Evolutionary conservation across 2,329 filamentous ascomycete genomes (phyloP), one percentile per base, ranked within the genome.

Genomic region (Teratosphaeriaceae sp.): DNA sequence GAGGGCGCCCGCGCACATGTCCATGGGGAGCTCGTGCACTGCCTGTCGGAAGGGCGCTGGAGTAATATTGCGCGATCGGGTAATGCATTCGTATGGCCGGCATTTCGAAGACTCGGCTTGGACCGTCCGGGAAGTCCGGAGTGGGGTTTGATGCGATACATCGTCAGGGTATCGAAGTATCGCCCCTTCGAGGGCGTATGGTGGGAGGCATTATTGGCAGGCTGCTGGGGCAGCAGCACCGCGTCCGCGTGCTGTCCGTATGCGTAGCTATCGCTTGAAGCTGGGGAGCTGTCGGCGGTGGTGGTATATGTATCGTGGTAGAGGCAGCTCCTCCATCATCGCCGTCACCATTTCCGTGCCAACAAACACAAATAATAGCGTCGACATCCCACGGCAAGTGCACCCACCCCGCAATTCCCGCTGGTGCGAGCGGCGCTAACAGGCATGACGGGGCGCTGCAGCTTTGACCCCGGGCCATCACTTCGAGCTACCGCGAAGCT

Each of bases 341-440:
- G 6, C 29, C 29, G n/a, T 31, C 29, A 15, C 11, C 7, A 15
- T n/a, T 7, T 31, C 29, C 29, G 15, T 7, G 8, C n/a, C 8
- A 33, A 33, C 29, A 33, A 8, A 7, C 29, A 33, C 6, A 7
- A 33, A 33, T 13, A 6, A 6, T 7, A 6, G 29, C 16, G 29
- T 15, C 29, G 6, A 16, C 29, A 16, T 15, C 7, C 3, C 5
- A 9, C 9, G 31, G 8, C 5, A 34, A 34, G 7, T 34, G 15
- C 31, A 34, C n/a, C n/a, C n/a, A 34, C 31, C 31, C 31, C 31
- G 31, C 31, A 20, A 34, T 34, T 34, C 15, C 31, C 31, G 31
- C 31, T 34, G 4, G 31, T 18, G 31, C 31, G 31, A 34, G 15
- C 9, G 15, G 31, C 31, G 31, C 31, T 34, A 34, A 34, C 31